Base-by-base conservation (phyloP, 305 asterid genomes). In the Andrographis paniculata region DNA sequence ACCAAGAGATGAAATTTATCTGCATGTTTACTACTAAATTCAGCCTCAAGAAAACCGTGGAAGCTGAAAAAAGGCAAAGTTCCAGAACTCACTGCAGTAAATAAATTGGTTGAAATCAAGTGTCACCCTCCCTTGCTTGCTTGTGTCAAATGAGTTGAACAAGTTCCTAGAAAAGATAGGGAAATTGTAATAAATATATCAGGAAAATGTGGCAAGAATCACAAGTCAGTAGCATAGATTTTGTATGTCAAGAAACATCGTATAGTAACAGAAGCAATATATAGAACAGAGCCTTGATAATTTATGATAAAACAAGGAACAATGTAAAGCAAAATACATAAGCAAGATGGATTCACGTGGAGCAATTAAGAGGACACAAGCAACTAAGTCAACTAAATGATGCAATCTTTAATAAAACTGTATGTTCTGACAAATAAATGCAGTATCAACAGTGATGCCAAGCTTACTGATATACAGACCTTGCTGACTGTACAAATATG, bases 31-130 rank as follows among this genome's bases (percentile, higher is more conserved):
- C n/a, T n/a, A n/a, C n/a, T n/a, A n/a, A n/a, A n/a, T n/a, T n/a
- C n/a, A n/a, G n/a, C n/a, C n/a, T n/a, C n/a, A n/a, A n/a, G n/a
- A n/a, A n/a, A n/a, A n/a, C n/a, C n/a, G n/a, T n/a, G n/a, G n/a
- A n/a, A n/a, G n/a, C n/a, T n/a, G n/a, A n/a, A n/a, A n/a, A n/a
- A n/a, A n/a, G n/a, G n/a, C n/a, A n/a, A n/a, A 12, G 39, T 33
- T 33, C 39, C 39, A 5, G 39, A 3, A 78, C 95, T 80, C 67
- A 80, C 93, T 69, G 83, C 95, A 84, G 70, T 76, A 80, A 48
- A 80, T 48, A 62, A 84, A 84, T 66, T 84, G 95, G 69, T 84
- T 84, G 56, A 80, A 68, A 72, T 84, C 93, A 44, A 84, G 89
- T 62, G 86, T 75, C 62, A 80, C 88, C 63, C 93, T 69, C 53